A percentile compares a stretch with the other conserved stretches of the same genome.
phyloP scores from a whole-genome alignment of 257 asterid genomes.

The Paraleonurus japonicus region DNA sequence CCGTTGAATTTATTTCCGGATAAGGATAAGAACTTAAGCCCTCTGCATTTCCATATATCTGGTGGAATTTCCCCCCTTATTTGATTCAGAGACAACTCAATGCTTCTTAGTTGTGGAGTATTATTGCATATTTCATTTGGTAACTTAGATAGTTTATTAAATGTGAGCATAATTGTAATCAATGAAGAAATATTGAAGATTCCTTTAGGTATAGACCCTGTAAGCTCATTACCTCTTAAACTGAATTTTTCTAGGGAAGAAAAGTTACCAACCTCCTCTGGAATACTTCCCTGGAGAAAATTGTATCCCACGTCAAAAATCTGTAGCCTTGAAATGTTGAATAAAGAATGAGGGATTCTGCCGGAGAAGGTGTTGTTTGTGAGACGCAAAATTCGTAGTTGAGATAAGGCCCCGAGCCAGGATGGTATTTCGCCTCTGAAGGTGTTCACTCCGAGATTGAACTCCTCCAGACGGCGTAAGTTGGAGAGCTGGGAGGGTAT shows the following conservation, averaged over 20 bases:
- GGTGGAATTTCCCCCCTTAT: neutral
- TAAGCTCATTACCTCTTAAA: neutral
- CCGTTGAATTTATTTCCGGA: neutral
- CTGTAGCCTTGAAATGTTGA: neutral
- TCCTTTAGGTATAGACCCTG: neutral
- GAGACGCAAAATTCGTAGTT: neutral
- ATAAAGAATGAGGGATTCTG: neutral
- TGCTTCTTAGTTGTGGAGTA: neutral
- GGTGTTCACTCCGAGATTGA: neutral
- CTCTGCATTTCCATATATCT: neutral
- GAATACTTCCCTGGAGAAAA: slow-evolving; percentile 17
- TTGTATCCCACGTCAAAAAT: neutral
- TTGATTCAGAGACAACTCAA: neutral
- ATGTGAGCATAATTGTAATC: neutral
- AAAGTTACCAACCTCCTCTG: neutral
- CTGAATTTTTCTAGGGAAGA: neutral
- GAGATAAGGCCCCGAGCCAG: slow-evolving; percentile 4
- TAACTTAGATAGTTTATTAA: neutral
- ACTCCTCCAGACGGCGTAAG: neutral
- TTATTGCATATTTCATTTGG: neutral
- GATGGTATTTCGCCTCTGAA: neutral
- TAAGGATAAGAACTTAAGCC: neutral
- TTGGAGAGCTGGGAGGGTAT: slow-evolving; percentile 8
- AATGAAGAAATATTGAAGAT: neutral
- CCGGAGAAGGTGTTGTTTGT: neutral